Evolutionary conservation across 257 asterid species (phyloP), one percentile per base, ranked within the genome.

Genomic region (Asclepias syriaca): DNA sequence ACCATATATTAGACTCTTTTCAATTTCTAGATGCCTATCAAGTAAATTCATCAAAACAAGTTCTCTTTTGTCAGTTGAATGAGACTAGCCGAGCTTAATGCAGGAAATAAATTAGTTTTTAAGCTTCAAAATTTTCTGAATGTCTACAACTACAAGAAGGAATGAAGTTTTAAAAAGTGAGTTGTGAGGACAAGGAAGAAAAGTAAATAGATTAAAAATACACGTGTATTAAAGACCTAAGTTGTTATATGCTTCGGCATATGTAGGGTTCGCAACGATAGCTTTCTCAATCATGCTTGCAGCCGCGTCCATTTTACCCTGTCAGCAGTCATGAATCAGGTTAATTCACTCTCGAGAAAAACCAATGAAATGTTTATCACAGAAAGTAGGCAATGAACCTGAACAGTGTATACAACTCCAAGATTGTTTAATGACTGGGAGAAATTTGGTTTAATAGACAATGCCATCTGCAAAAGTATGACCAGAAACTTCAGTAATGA

Each of bases 241-340:
- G 80, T 95, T 95, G 75, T 95, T 95, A 73, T 95, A 95, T 66
- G 99, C 99, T 81, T 95, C 99, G n/a, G 99, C 99, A 81, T 95
- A 95, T 68, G 96, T 87, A n/a, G 99, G 99, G 78, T 95, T 95
- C 53, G 99, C 98, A 72, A 84, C 86, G 77, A 95, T 95, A 77
- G 99, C 98, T 84, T 92, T 95, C 85, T 95, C 96, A 80, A 95
- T 89, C 97, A 95, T 90, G 87, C 87, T 86, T 10, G 96, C 96
- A 69, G 99, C 98, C 77, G 96, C 97, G 85, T 92, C 99, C 96
- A 95, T 92, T 90, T 95, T 95, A 59, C 99, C 99, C 99, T 95
- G 88, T 64, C 65, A 61, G 68, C 68, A 72, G 63, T 69, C 66
- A 75, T 29, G 72, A 69, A 77, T 73, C 53, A 48, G 55, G 53